phyloP scores from a whole-genome alignment of 2,329 filamentous ascomycete genomes.

The Fusarium setosum region DNA sequence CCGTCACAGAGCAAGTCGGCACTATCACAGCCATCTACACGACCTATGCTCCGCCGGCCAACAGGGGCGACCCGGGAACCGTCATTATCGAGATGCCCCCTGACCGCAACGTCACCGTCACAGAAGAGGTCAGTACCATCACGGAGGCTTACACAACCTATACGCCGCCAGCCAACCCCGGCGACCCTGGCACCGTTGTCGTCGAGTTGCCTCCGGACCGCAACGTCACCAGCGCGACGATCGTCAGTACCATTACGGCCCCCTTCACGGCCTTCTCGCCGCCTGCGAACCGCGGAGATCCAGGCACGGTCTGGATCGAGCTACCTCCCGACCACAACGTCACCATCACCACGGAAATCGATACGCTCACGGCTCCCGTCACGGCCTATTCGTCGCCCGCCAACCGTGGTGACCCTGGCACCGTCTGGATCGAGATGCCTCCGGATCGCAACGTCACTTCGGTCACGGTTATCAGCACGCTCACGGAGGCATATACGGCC shows the following conservation, averaged over 20 bases:
- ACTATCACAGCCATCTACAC: background rate
- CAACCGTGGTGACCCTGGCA: conserved; percentile 14
- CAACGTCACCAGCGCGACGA: conserved; percentile 12
- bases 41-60: background rate
- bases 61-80: background rate
- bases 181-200: conserved; percentile 11
- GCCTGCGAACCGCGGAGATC: too few relatives aligned
- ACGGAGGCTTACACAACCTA: conserved; percentile 6
- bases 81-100: conserved; percentile 6
- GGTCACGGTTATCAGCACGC: background rate
- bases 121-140: conserved; percentile 2
- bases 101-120: conserved; percentile 11
- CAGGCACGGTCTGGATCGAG: background rate
- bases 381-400: conserved; percentile 6
- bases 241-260: conserved; percentile 1
- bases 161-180: background rate
- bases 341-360: background rate
- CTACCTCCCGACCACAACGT: background rate
- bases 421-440: conserved; percentile 2
- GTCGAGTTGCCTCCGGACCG: background rate
- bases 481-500: conserved; percentile 2
- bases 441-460: conserved; percentile 14
- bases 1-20: conserved; percentile 1
- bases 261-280: background rate
- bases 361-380: background rate